phyloP scores from a whole-genome alignment of 1,139 yeast genomes.

The Pichia sp. region DNA sequence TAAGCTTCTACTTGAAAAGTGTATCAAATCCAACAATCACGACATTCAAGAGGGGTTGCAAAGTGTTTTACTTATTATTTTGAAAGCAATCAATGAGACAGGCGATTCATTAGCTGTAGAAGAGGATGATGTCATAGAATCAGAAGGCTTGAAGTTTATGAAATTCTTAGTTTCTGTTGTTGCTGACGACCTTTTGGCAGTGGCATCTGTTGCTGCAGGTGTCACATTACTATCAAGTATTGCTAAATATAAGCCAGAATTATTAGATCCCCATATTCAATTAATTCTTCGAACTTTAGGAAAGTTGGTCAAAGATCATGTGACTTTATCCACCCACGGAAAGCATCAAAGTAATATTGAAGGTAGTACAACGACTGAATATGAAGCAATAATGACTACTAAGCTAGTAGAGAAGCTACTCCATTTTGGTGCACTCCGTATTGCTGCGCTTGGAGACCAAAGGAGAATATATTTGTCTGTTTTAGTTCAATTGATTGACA shows the following conservation, averaged over 20 bases:
- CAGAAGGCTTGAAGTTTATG: slow-evolving; percentile 47
- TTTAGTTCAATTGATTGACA: slow-evolving; percentile 83
- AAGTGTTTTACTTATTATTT: slow-evolving; percentile 58
- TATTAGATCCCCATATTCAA: slow-evolving; percentile 68
- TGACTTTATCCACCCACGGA: slow-evolving; percentile 49
- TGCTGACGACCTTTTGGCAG: slow-evolving; percentile 74
- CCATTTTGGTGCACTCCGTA: slow-evolving; percentile 71
- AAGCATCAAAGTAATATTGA: slow-evolving; percentile 28
- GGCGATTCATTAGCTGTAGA: slow-evolving; percentile 23
- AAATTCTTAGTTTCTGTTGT: slow-evolving; percentile 58
- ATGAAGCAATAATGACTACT: slow-evolving; percentile 74
- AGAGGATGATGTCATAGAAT: slow-evolving; percentile 41
- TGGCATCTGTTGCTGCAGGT: slow-evolving; percentile 86
- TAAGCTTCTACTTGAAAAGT: slow-evolving; percentile 70
- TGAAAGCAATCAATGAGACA: slow-evolving; percentile 52
- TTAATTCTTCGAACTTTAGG: slow-evolving; percentile 79
- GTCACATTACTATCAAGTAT: slow-evolving; percentile 81
- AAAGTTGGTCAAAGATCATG: slow-evolving; percentile 82
- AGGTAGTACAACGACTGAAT: slow-evolving; percentile 34
- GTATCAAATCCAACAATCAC: slow-evolving; percentile 75
- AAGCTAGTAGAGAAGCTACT: slow-evolving; percentile 68
- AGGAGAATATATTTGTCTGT: slow-evolving; percentile 80
- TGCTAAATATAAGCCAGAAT: slow-evolving; percentile 64
- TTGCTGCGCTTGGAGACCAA: slow-evolving; percentile 84
- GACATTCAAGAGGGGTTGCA: slow-evolving; percentile 79